Conservation (phyloP, 768 basidiomycete genomes). For the Podaxis sp. region DNA sequence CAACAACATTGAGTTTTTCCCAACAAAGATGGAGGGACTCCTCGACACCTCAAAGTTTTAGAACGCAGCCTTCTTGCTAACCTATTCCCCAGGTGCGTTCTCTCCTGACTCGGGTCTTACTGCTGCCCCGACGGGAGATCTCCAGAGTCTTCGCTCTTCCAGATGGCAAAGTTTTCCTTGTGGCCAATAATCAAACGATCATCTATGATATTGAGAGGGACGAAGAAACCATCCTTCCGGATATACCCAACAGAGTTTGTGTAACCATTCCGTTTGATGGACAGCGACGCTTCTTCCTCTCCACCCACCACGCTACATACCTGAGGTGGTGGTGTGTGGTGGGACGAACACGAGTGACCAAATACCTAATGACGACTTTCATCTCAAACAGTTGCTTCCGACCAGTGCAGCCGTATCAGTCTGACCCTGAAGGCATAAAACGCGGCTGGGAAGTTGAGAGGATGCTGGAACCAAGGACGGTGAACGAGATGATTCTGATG, state of each 20-base stretch:
- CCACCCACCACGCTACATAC: slow-evolving; percentile 33
- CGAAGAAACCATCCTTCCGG: slow-evolving; percentile 33
- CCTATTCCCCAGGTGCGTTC: slow-evolving; percentile 24
- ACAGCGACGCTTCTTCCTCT: slow-evolving; percentile 32
- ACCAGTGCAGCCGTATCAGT: slow-evolving; percentile 38
- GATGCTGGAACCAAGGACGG: slow-evolving; percentile 35
- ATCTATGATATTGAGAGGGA: slow-evolving; percentile 35
- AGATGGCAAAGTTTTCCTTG: slow-evolving; percentile 36
- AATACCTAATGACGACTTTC: slow-evolving; percentile 25
- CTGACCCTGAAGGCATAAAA: slow-evolving; percentile 37
- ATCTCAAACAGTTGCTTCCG: slow-evolving; percentile 37
- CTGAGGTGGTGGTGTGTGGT: slow-evolving; percentile 45
- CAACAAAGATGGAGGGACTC: slow-evolving; percentile 31
- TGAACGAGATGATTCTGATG: slow-evolving; percentile 35
- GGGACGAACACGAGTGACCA: slow-evolving; percentile 32
- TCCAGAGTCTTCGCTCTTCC: slow-evolving; percentile 31
- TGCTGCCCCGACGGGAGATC: no score
- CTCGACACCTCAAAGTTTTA: slow-evolving; percentile 23
- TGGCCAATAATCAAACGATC: slow-evolving; percentile 37
- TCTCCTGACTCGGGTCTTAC: not conserved
- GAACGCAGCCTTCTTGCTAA: slow-evolving; percentile 23
- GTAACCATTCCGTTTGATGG: slow-evolving; percentile 36
- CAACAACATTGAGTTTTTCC: slow-evolving; percentile 37
- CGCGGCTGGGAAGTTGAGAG: slow-evolving; percentile 41
- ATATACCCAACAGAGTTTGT: slow-evolving; percentile 39